Percentiles rank a stretch among this genome's conserved stretches.
These are phyloP conservation scores for Aspergillus ochraceus DNA, from an alignment of 2,329 filamentous ascomycete genomes.

Conservation along the genomic window DNA sequence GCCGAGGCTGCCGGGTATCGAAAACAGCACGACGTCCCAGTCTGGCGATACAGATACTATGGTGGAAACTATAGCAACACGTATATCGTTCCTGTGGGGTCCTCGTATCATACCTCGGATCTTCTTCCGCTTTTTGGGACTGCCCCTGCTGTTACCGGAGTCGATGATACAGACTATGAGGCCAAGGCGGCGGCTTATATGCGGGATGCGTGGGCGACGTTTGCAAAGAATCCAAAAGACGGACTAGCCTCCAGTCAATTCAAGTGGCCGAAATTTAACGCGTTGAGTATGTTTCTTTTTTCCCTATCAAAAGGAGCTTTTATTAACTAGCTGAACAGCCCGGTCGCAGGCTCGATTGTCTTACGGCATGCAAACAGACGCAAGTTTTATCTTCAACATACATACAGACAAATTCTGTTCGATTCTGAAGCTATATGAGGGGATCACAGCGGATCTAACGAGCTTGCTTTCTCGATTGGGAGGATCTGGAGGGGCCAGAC, in stretches of 20 bases:
- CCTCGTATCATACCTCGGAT: slow-evolving; percentile 1
- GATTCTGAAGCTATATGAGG: neutral
- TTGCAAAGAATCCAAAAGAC: slow-evolving; percentile 1
- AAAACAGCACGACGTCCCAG: neutral
- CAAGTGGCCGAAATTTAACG: slow-evolving; percentile 4
- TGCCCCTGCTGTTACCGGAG: neutral
- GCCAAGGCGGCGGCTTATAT: slow-evolving; percentile 6
- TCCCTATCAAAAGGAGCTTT: too few species aligned
- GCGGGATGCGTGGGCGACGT: slow-evolving; percentile 3
- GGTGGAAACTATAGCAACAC: slow-evolving; percentile 2
- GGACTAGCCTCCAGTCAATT: slow-evolving; percentile 3
- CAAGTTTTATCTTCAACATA: slow-evolving; percentile 3
- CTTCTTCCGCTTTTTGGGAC: slow-evolving; percentile 5
- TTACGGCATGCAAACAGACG: neutral
- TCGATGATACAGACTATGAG: slow-evolving; percentile 1
- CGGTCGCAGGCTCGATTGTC: slow-evolving; percentile 3
- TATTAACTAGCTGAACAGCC: neutral
- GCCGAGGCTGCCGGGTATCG: slow-evolving; percentile 1
- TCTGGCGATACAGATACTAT: slow-evolving; percentile 7
- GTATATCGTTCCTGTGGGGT: slow-evolving; percentile 1
- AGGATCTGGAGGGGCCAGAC: neutral
- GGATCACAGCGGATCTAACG: neutral
- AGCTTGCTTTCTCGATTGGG: neutral
- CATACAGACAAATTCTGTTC: slow-evolving; percentile 4
- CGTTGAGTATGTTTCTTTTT: neutral